These are phyloP conservation scores for Kwoniella sp. DNA, from an alignment of 768 basidiomycete genomes.

Conservation along the genomic window DNA sequence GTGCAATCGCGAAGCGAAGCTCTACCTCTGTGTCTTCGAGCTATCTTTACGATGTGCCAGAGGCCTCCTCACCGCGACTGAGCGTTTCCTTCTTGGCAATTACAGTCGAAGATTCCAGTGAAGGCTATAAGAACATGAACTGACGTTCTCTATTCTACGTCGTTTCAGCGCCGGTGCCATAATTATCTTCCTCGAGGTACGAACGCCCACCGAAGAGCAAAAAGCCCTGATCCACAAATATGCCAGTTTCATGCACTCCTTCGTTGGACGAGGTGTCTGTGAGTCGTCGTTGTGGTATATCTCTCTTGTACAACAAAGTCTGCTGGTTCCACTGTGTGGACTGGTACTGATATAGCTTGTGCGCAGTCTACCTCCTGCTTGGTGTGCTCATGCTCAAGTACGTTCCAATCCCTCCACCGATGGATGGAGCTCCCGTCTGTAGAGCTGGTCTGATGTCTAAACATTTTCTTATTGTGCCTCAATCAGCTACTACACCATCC, in stretches of 20 bases:
- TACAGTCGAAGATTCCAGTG: too few species aligned
- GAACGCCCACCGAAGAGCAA: conserved; percentile 53
- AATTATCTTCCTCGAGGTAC: conserved; percentile 52
- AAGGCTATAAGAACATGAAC: too few species aligned
- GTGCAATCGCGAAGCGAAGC: conserved; percentile 10
- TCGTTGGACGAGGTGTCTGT: conserved; percentile 56
- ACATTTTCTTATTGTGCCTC: not conserved
- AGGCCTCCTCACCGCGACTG: not conserved
- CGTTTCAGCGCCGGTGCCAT: conserved; percentile 44
- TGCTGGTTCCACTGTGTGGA: too few species aligned
- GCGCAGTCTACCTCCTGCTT: conserved; percentile 54
- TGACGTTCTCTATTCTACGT: not conserved
- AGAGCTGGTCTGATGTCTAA: not conserved
- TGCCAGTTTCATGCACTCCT: conserved; percentile 56
- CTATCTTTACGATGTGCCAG: not conserved
- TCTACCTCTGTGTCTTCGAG: not conserved
- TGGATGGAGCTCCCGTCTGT: too few species aligned
- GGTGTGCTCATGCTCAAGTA: conserved; percentile 55
- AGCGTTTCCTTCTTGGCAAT: too few species aligned
- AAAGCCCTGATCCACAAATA: conserved; percentile 52
- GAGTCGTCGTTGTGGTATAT: conserved; percentile 32
- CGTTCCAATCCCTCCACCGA: conserved; percentile 28
- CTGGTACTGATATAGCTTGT: not conserved
- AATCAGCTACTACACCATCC: conserved; percentile 53
- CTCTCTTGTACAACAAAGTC: not conserved